Evolutionary conservation across 169 alveolate genomes (phyloP).

Genomic region (Theileria orientalis): DNA sequence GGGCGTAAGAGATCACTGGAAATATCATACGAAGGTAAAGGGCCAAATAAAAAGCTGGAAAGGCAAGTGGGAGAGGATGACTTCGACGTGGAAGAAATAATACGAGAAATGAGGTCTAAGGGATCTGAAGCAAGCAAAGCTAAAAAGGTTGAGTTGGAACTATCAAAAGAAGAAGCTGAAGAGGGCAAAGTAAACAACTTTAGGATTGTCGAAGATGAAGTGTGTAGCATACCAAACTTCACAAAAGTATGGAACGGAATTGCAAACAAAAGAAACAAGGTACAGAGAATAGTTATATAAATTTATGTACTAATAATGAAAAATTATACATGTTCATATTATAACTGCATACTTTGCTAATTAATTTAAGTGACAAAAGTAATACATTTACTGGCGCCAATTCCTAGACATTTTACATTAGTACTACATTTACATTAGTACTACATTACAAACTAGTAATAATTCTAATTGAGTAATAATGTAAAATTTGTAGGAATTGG

Average conservation of each 20-base stretch:
- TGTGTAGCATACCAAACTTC: constrained; percentile 52
- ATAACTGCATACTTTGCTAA: too few relatives aligned
- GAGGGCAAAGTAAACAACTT: constrained; percentile 42
- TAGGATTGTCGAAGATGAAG: constrained; percentile 32
- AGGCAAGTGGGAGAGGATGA: background rate
- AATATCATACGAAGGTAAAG: constrained; percentile 2
- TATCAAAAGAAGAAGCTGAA: constrained; percentile 15
- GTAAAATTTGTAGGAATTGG: constrained; percentile 35
- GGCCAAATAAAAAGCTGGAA: background rate
- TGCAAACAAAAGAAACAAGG: constrained; percentile 53
- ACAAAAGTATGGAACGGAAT: constrained; percentile 66
- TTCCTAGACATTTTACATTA: constrained; percentile 15
- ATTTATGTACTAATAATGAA: too few relatives aligned
- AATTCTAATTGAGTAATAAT: background rate
- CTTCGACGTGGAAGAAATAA: background rate
- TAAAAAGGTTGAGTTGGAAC: constrained; percentile 8
- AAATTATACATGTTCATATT: too few relatives aligned
- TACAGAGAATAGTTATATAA: constrained; percentile 16
- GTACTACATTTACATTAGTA: background rate
- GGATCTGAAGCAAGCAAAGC: constrained; percentile 1
- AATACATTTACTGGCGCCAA: constrained; percentile 80
- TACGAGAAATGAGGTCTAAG: background rate
- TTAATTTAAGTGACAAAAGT: too few relatives aligned
- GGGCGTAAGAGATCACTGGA: background rate
- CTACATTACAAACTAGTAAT: background rate